A percentile compares a stretch with the other conserved stretches of the same genome.
phyloP scores from a whole-genome alignment of 768 basidiomycete genomes.

The Heimioporus sp. region DNA sequence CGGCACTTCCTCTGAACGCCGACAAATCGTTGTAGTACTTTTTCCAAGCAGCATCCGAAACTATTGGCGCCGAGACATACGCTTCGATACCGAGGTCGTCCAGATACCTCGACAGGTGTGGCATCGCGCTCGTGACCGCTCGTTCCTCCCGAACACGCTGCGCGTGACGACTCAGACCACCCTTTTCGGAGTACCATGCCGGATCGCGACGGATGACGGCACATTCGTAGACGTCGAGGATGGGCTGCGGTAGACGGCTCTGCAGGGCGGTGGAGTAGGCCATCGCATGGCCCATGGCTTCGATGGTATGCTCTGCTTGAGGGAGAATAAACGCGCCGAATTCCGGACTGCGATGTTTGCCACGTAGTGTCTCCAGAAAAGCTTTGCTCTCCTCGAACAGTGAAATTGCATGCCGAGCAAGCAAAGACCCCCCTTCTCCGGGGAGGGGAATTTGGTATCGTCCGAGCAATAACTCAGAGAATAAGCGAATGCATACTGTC shows the following conservation, averaged over 20 bases:
- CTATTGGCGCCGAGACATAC: conserved; percentile 53
- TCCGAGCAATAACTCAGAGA: conserved; percentile 57
- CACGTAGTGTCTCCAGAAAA: conserved; percentile 35
- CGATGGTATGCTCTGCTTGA: conserved; percentile 49
- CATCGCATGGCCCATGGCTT: conserved; percentile 63
- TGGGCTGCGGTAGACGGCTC: conserved; percentile 41
- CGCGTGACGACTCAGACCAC: conserved; percentile 43
- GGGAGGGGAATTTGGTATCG: conserved; percentile 53
- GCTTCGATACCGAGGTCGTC: conserved; percentile 44
- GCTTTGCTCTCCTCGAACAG: conserved; percentile 47
- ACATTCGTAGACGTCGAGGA: conserved; percentile 57
- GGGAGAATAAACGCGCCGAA: conserved; percentile 58
- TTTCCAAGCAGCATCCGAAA: conserved; percentile 51
- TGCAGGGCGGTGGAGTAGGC: conserved; percentile 54
- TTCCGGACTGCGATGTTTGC: conserved; percentile 25
- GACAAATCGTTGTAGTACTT: conserved; percentile 40
- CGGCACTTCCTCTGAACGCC: conserved; percentile 42
- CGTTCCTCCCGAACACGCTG: conserved; percentile 49
- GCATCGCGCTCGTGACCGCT: conserved; percentile 44
- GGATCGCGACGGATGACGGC: conserved; percentile 51
- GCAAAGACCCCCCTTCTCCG: conserved; percentile 42
- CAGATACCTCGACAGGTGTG: conserved; percentile 41
- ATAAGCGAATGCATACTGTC: conserved; percentile 52
- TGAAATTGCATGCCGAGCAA: conserved; percentile 48
- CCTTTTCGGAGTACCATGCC: conserved; percentile 59